Conservation (phyloP, 495 filamentous ascomycete species). For the Talaromyces liani region DNA sequence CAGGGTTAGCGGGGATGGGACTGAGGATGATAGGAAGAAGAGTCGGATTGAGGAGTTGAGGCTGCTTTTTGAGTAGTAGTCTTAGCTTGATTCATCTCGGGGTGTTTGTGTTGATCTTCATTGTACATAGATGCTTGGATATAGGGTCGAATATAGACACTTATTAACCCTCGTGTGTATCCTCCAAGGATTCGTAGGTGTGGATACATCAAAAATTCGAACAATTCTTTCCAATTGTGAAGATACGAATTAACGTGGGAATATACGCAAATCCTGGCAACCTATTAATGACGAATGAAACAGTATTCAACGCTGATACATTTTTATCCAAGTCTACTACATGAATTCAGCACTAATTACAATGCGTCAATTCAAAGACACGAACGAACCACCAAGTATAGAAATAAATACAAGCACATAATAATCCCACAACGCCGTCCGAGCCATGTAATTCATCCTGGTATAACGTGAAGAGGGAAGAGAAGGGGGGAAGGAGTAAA, state of each 20-base stretch:
- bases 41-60: conserved; percentile 91
- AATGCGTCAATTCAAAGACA: neutral
- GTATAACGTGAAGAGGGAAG: conserved; percentile 9
- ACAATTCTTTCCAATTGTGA: no score
- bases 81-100: neutral
- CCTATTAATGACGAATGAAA: no score
- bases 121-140: neutral
- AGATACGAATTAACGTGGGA: no score
- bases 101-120: neutral
- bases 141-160: no score
- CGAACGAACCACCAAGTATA: conserved; percentile 9
- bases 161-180: no score
- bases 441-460: conserved; percentile 3
- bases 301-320: neutral
- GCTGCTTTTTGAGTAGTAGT: conserved; percentile 67
- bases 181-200: no score
- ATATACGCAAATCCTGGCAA: no score
- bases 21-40: conserved; percentile 83
- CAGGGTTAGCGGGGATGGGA: conserved; percentile 54
- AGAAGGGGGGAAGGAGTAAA: neutral
- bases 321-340: conserved; percentile 9
- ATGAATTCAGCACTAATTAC: conserved; percentile 8
- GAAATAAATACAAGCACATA: conserved; percentile 10
- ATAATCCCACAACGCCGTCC: conserved; percentile 8
- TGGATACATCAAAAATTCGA: no score